These are phyloP conservation scores for Acacia crassicarpa DNA, from an alignment of 306 rosid genomes.

Conservation along the genomic window DNA sequence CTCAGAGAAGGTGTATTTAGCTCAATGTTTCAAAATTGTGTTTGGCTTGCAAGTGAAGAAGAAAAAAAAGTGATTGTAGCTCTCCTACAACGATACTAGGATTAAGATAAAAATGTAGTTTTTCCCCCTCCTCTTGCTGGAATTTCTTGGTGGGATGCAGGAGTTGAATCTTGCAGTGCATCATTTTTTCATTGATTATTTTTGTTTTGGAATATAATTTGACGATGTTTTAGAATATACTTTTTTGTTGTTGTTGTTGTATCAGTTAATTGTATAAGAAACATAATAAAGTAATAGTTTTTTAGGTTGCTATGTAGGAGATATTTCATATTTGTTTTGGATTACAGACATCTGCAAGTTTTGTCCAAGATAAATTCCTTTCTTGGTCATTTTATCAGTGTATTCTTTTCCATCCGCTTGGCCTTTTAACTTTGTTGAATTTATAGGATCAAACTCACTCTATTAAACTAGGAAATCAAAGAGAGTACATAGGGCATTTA, in stretches of 20 bases:
- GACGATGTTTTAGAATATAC: slow-evolving; percentile 45
- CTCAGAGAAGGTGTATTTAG: slow-evolving; percentile 66
- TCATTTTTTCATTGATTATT: slow-evolving; percentile 92
- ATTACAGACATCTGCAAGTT: neutral
- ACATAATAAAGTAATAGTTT: slow-evolving; percentile 28
- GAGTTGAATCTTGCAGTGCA: slow-evolving; percentile 75
- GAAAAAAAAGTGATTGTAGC: slow-evolving; percentile 83
- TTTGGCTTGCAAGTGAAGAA: slow-evolving; percentile 79
- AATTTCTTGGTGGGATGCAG: slow-evolving; percentile 72
- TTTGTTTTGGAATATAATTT: slow-evolving; percentile 65
- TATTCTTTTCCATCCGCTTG: neutral
- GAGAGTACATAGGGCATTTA: no score
- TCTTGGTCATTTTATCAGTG: neutral
- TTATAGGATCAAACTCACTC: no score
- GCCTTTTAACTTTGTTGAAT: neutral
- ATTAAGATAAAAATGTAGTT: slow-evolving; percentile 69
- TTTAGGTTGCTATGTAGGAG: slow-evolving; percentile 31
- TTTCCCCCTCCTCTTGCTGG: slow-evolving; percentile 33
- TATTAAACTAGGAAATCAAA: no score
- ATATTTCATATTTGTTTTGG: neutral
- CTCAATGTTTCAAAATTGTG: slow-evolving; percentile 68
- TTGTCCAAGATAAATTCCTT: neutral
- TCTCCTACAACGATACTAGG: slow-evolving; percentile 85
- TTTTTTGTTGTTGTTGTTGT: slow-evolving; percentile 23
- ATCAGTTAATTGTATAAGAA: slow-evolving; percentile 27